Evolutionary conservation across 192 early-diverging fungal species (phyloP), one percentile per base, ranked within the genome.

Genomic region (Backusella tarrabulga): DNA sequence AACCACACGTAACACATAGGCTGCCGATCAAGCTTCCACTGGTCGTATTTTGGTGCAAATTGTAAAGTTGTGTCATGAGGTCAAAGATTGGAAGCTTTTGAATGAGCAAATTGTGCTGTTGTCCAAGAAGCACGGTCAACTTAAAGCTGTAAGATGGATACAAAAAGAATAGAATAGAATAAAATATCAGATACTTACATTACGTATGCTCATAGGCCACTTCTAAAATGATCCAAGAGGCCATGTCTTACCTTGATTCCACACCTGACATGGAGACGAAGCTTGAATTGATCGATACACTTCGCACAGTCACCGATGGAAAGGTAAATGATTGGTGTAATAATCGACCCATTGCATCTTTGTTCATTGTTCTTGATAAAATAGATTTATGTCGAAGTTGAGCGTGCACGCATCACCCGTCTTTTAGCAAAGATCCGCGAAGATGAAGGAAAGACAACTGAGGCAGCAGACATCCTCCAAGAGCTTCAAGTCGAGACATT

Each of bases 401-500:
- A 98, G 81, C 91, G 97, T 19, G 98, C 98, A 9, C 91, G 98
- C 8, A 85, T 99, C 79, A 98, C 98, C 11, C 88, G 94, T 29
- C 94, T 93, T 74, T 87, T 98, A 60, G 90, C 95, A 23, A 94
- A 91, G 73, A 96, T 99, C 68, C 90, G 91, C 68, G 98, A 98
- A 84, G 86, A 91, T 21, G 93, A 98, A 79, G 97, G 97, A 5
- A 92, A 97, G 54, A 89, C 97, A 41, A 91, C 80, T 38, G 95
- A 96, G 79, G 98, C 98, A 5, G 95, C 95, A 34, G 97, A 98
- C 71, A 94, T 96, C 79, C 85, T 99, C 78, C 97, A 99, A 84
- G 97, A 98, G 77, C 84, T 99, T 68, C 97, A 98, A 85, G 96
- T 98, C 12, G 98, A 99, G 85, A 99, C 98, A 6, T 98, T 95